Evolutionary conservation across 2,329 filamentous ascomycete species (phyloP).

Genomic region (Penicillium sp.): DNA sequence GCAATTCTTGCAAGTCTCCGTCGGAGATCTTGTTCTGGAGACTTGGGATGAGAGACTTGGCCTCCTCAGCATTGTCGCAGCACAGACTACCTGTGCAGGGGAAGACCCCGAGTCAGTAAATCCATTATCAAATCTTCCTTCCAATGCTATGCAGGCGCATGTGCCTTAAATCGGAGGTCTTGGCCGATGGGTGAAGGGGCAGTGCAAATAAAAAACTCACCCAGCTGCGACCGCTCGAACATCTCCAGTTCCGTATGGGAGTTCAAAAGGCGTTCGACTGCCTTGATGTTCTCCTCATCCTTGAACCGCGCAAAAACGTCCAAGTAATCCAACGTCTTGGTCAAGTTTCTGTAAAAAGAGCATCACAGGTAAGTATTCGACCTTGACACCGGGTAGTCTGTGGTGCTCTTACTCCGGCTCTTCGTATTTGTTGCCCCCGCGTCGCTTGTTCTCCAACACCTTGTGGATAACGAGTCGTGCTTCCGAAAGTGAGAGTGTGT

Average conservation of each 20-base stretch:
- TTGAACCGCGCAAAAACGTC: conserved; percentile 94
- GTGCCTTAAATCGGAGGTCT: not conserved
- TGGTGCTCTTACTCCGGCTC: conserved; percentile 64
- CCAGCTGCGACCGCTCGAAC: conserved; percentile 88
- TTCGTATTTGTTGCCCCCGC: conserved; percentile 71
- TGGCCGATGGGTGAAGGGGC: not conserved
- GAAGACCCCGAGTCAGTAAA: conserved; percentile 2
- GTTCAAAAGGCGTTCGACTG: conserved; percentile 79
- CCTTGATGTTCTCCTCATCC: conserved; percentile 85
- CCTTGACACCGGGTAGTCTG: not conserved
- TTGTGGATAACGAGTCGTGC: conserved; percentile 86
- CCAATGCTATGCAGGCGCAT: not conserved
- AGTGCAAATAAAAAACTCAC: conserved; percentile 42
- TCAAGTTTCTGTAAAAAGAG: conserved; percentile 50
- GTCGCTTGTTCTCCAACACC: conserved; percentile 68
- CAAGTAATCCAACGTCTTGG: conserved; percentile 83
- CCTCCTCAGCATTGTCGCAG: conserved; percentile 87
- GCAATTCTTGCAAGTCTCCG: conserved; percentile 73
- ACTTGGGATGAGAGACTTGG: conserved; percentile 88
- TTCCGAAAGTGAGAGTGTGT: conserved; percentile 85
- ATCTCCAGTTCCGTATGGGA: conserved; percentile 68
- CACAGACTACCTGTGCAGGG: conserved; percentile 65
- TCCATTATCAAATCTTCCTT: not conserved
- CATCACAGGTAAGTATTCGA: not conserved
- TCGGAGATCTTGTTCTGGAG: conserved; percentile 82